Conservation (phyloP, 2,329 filamentous ascomycete genomes). For the Clathrospora elynae region DNA sequence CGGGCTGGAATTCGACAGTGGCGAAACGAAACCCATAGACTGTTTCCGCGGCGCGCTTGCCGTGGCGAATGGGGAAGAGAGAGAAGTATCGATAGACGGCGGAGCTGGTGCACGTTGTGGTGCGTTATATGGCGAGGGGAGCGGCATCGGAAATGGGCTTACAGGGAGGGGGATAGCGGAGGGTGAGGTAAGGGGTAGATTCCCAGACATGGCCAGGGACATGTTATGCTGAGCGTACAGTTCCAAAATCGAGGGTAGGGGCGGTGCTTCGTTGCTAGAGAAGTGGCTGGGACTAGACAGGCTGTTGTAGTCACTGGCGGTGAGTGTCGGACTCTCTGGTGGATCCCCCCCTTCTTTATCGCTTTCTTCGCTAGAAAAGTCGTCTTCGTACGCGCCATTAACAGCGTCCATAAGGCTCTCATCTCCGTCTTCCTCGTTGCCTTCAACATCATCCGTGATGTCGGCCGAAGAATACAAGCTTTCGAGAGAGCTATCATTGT, state of each 20-base stretch:
- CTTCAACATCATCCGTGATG: constrained; percentile 23
- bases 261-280: constrained; percentile 16
- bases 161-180: constrained; percentile 28
- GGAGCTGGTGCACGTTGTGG: constrained; percentile 24
- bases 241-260: constrained; percentile 25
- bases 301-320: constrained; percentile 37
- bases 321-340: constrained; percentile 42
- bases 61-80: constrained; percentile 31
- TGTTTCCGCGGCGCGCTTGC: constrained; percentile 31
- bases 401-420: constrained; percentile 36
- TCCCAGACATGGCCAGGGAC: constrained; percentile 17
- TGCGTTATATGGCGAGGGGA: constrained; percentile 33
- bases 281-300: constrained; percentile 31
- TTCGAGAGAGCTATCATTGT: constrained; percentile 30
- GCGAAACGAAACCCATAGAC: constrained; percentile 41
- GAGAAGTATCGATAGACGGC: constrained; percentile 31
- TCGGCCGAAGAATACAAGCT: constrained; percentile 33
- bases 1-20: constrained; percentile 41
- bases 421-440: constrained; percentile 14
- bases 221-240: constrained; percentile 24
- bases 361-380: constrained; percentile 18
- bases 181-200: constrained; percentile 26
- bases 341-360: constrained; percentile 22
- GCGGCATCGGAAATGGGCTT: constrained; percentile 30
- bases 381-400: constrained; percentile 35